Evolutionary conservation across 495 filamentous ascomycete species (phyloP), one percentile per base, ranked within the genome.

Genomic region (Terfezia claveryi): DNA sequence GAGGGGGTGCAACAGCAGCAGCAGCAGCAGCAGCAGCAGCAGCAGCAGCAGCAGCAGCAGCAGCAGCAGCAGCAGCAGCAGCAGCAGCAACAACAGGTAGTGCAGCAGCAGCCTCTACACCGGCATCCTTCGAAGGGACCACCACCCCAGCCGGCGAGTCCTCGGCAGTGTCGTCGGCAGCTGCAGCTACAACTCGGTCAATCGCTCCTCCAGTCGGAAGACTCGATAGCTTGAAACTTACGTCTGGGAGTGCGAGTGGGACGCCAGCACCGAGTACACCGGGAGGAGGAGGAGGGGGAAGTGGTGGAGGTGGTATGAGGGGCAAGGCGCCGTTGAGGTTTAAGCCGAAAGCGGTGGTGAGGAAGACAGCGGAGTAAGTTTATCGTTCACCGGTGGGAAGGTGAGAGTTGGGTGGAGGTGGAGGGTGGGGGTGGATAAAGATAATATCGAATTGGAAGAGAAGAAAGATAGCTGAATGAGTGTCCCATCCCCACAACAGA

Each of bases 141-240:
- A 59, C 49, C 10, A 9, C n/a, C 4, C 7, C 16, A 54, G 53
- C 20, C 16, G 27, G 27, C 27, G 27, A 32, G 27, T 44, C 53
- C 10, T 17, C 53, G 11, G 16, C 37, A 8, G 37, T 1, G 36
- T 23, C 51, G 14, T 10, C 36, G 4, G 46, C 41, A 36, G 49
- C 55, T 11, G n/a, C 12, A 32, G 41, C 41, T 37, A 10, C 58
- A 51, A 6, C n/a, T 49, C 17, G 51, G 32, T 16, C 59, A 16
- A 64, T 65, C 50, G 56, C 62, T 10, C 63, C 63, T n/a, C 63
- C 63, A 16, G 49, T 54, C 8, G 63, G 63, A 11, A 56, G 63
- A 46, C 55, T 65, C 5, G 63, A 65, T 37, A 62, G 62, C 36
- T 57, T 65, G 20, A 32, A 49, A 12, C 23, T 46, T 11, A 16